phyloP scores from a whole-genome alignment of 495 filamentous ascomycete species.

The Tuber umbilicatum region DNA sequence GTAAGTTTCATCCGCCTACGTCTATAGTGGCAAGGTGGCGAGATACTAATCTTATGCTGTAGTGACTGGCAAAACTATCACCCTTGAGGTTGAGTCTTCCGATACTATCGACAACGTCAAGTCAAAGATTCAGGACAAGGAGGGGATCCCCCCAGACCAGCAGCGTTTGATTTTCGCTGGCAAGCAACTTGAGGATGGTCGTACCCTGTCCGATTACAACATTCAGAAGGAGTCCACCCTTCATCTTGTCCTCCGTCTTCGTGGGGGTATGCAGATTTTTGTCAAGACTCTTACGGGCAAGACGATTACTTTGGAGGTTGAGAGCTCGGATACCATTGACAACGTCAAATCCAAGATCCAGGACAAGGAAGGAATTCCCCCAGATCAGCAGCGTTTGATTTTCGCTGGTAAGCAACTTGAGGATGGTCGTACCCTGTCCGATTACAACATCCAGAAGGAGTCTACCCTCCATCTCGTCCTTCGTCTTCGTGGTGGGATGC shows the following conservation, averaged over 20 bases:
- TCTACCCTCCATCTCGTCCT: constrained; percentile 93
- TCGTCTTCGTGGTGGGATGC: constrained; percentile 93
- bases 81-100: constrained; percentile 94
- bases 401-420: constrained; percentile 51
- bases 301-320: constrained; percentile 67
- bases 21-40: neutral
- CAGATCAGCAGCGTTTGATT: constrained; percentile 57
- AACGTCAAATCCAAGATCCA: constrained; percentile 92
- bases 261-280: constrained; percentile 98
- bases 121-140: constrained; percentile 98
- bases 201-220: constrained; percentile 95
- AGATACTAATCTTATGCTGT: neutral
- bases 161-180: constrained; percentile 98
- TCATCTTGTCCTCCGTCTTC: constrained; percentile 91
- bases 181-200: constrained; percentile 96
- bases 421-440: constrained; percentile 77
- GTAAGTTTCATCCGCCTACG: constrained; percentile 57
- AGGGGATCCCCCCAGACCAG: constrained; percentile 95
- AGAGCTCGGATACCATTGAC: constrained; percentile 84
- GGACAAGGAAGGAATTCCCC: constrained; percentile 73
- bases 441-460: constrained; percentile 99
- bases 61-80: constrained; percentile 99
- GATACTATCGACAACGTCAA: constrained; percentile 99
- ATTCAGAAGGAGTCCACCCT: constrained; percentile 98
- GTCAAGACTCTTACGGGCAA: constrained; percentile 59